phyloP scores from a whole-genome alignment of 257 asterid genomes.

The Plectranthus barbatus region DNA sequence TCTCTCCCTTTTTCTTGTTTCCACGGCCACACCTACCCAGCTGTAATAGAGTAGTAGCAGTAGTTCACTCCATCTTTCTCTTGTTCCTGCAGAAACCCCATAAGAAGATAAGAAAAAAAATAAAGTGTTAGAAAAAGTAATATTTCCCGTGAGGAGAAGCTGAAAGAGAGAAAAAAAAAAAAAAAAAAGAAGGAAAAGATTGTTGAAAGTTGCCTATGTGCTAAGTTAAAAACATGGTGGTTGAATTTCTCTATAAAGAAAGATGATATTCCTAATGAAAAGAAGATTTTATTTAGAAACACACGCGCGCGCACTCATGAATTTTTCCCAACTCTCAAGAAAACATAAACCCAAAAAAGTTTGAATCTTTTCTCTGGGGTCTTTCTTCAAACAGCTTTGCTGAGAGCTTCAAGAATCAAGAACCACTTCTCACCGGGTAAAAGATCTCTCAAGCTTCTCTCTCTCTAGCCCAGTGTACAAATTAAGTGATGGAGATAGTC shows the following conservation, averaged over 20 bases:
- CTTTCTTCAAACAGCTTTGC: slow-evolving; percentile 5
- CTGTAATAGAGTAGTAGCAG: slow-evolving; percentile 12
- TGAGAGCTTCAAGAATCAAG: slow-evolving; percentile 3
- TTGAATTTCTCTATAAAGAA: slow-evolving; percentile 37
- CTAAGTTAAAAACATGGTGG: slow-evolving; percentile 22
- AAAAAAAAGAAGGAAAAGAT: slow-evolving; percentile 1
- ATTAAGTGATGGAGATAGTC: slow-evolving; percentile 16
- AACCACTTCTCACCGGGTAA: slow-evolving; percentile 22
- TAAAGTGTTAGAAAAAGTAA: background rate
- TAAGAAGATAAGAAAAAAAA: slow-evolving; percentile 2
- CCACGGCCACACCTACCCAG: slow-evolving; percentile 21
- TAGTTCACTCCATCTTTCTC: slow-evolving; percentile 30
- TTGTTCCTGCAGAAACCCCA: slow-evolving; percentile 41
- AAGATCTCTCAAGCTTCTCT: slow-evolving; percentile 18
- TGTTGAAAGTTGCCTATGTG: slow-evolving; percentile 18
- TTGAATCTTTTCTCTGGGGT: slow-evolving; percentile 7
- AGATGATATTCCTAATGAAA: background rate
- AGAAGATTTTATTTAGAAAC: background rate
- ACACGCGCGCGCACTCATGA: slow-evolving; percentile 7
- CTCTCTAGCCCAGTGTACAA: background rate
- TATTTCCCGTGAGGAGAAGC: slow-evolving; percentile 16
- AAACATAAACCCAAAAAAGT: background rate
- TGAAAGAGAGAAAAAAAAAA: background rate
- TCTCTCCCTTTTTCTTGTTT: slow-evolving; percentile 18
- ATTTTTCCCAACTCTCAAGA: slow-evolving; percentile 10